phyloP scores from a whole-genome alignment of 2,329 filamentous ascomycete genomes.

The Knoxdaviesia capensis region DNA sequence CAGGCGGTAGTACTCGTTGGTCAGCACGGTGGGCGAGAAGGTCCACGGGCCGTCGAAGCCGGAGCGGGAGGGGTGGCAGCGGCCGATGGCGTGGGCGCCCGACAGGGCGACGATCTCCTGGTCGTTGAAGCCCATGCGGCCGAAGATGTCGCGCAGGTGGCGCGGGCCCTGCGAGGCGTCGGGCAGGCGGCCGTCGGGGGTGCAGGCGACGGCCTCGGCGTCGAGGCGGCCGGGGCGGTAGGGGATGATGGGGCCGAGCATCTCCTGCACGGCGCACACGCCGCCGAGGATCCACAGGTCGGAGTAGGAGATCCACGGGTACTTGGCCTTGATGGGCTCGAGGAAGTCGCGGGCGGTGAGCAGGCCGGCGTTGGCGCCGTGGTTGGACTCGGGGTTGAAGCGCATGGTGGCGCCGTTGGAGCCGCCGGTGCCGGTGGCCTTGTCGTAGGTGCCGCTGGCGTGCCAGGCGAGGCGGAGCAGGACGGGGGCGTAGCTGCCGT shows the following conservation, averaged over 20 bases:
- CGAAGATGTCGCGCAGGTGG: constrained; percentile 83
- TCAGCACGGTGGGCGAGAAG: constrained; percentile 76
- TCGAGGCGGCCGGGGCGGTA: constrained; percentile 77
- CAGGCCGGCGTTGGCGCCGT: constrained; percentile 87
- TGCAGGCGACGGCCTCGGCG: constrained; percentile 64
- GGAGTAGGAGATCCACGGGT: constrained; percentile 91
- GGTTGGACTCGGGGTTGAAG: constrained; percentile 70
- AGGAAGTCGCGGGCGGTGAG: constrained; percentile 78
- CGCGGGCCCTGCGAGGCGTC: constrained; percentile 59
- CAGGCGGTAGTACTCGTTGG: constrained; percentile 86
- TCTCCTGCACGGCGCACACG: constrained; percentile 78
- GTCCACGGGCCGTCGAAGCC: constrained; percentile 84
- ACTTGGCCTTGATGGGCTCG: constrained; percentile 69
- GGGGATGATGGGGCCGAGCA: constrained; percentile 73
- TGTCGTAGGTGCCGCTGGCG: constrained; percentile 79
- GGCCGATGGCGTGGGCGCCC: constrained; percentile 72
- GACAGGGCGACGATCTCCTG: constrained; percentile 83
- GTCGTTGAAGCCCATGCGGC: constrained; percentile 95
- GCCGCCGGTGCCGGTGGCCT: constrained; percentile 70
- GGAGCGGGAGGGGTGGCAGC: constrained; percentile 74
- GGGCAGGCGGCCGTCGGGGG: constrained; percentile 73
- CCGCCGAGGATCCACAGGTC: constrained; percentile 91
- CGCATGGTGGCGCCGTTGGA: constrained; percentile 97
- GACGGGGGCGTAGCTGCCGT: constrained; percentile 88
- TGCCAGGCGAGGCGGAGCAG: constrained; percentile 87